A percentile compares a stretch with the other conserved stretches of the same genome.
phyloP scores from a whole-genome alignment of 768 basidiomycete species.

The Phanerochaete sordida region DNA sequence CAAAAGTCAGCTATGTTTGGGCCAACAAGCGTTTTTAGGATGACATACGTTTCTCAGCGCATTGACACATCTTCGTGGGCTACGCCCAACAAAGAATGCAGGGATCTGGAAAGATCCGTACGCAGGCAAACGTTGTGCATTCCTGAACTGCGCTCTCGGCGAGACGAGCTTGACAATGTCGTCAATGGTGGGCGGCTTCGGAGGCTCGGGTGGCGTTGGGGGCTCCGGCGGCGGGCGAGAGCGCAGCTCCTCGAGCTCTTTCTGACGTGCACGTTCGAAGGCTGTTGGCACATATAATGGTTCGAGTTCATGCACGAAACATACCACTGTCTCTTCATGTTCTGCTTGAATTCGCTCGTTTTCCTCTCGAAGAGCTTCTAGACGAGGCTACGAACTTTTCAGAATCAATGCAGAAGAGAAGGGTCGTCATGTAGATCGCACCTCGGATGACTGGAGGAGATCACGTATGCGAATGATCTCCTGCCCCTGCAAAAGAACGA shows the following conservation, averaged over 20 bases:
- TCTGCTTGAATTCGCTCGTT: background rate
- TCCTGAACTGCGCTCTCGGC: background rate
- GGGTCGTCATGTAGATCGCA: background rate
- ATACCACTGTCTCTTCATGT: background rate
- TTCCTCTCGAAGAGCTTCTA: background rate
- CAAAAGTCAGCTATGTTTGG: background rate
- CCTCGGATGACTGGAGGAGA: background rate
- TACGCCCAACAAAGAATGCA: background rate
- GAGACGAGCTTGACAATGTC: background rate
- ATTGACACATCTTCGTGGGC: background rate
- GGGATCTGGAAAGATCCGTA: background rate
- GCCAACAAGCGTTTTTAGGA: background rate
- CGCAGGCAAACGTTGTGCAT: background rate
- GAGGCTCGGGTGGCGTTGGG: background rate
- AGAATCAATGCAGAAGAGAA: background rate
- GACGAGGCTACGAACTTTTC: background rate
- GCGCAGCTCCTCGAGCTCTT: constrained; percentile 1
- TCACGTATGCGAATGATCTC: constrained; percentile 1
- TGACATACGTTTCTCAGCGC: background rate
- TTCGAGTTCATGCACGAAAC: background rate
- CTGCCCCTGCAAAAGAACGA: background rate
- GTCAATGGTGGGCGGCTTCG: background rate
- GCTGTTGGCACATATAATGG: background rate
- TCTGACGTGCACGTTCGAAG: background rate
- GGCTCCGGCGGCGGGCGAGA: background rate